Evolutionary conservation across 1,139 yeast genomes (phyloP).

Genomic region (Lodderomyces margitis): DNA sequence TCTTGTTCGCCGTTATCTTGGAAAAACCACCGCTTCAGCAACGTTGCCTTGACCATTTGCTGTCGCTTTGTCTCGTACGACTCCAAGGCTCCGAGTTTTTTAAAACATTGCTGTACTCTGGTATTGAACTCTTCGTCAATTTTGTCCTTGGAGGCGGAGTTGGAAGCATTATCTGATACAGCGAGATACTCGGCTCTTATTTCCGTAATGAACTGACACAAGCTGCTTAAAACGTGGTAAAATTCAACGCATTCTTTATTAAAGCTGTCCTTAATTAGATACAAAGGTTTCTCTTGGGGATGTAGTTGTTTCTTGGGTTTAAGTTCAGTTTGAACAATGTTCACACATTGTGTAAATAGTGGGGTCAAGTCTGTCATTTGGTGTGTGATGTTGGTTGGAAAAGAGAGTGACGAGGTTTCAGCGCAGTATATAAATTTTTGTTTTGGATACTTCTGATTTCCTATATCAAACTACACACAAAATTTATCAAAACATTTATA

Average conservation of each 20-base stretch:
- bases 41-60: conserved; percentile 12
- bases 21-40: conserved; percentile 20
- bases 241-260: conserved; percentile 49
- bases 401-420: background rate
- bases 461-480: background rate
- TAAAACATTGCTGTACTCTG: conserved; percentile 49
- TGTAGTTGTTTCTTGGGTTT: conserved; percentile 6
- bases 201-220: conserved; percentile 38
- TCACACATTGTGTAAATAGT: conserved; percentile 48
- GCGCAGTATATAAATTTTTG: background rate
- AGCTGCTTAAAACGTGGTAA: conserved; percentile 35
- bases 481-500: background rate
- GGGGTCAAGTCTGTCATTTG: conserved; percentile 55
- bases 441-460: background rate
- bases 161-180: conserved; percentile 26
- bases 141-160: conserved; percentile 46
- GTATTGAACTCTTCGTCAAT: conserved; percentile 55
- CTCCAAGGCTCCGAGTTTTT: conserved; percentile 49
- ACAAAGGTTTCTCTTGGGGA: conserved; percentile 11
- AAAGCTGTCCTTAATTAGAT: conserved; percentile 47
- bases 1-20: conserved; percentile 31
- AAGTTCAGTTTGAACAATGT: conserved; percentile 37
- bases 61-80: conserved; percentile 50
- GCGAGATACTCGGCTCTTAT: conserved; percentile 47
- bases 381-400: background rate